Evolutionary conservation across 116 monocot species (phyloP).

Genomic region (Cymodocea nodosa): DNA sequence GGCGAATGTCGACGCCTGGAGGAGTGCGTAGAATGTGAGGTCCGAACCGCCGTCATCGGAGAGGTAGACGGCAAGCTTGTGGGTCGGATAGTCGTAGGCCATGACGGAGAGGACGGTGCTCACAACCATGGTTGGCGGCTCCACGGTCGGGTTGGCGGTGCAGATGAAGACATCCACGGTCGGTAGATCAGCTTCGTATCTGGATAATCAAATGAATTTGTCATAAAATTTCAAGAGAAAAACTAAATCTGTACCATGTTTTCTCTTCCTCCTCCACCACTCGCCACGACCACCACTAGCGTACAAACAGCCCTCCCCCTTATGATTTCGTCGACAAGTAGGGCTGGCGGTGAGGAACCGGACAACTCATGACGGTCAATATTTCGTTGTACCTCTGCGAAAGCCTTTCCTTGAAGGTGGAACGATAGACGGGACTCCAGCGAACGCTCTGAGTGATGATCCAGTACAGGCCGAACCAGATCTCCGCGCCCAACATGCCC

Average conservation of each 20-base stretch:
- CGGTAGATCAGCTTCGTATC: not conserved
- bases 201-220: too few species aligned
- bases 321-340: too few species aligned
- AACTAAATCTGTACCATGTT: too few species aligned
- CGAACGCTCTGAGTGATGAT: constrained; percentile 1
- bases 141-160: constrained; percentile 11
- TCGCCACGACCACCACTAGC: too few species aligned
- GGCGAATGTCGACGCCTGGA: constrained; percentile 33
- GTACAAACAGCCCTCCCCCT: too few species aligned
- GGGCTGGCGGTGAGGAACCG: too few species aligned
- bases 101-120: constrained; percentile 38
- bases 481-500: constrained; percentile 34
- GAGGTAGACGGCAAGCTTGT: constrained; percentile 38
- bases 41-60: constrained; percentile 49
- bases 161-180: constrained; percentile 14
- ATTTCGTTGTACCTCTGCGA: not conserved
- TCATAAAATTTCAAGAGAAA: too few species aligned
- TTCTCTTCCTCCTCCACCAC: too few species aligned
- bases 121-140: constrained; percentile 39
- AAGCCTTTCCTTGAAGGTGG: not conserved
- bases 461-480: constrained; percentile 51
- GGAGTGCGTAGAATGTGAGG: constrained; percentile 32
- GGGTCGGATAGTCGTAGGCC: constrained; percentile 42
- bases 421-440: not conserved
- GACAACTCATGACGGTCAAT: too few species aligned